Evolutionary conservation across 495 filamentous ascomycete species (phyloP), one percentile per base, ranked within the genome.

Genomic region (Penicillium coprophilum): DNA sequence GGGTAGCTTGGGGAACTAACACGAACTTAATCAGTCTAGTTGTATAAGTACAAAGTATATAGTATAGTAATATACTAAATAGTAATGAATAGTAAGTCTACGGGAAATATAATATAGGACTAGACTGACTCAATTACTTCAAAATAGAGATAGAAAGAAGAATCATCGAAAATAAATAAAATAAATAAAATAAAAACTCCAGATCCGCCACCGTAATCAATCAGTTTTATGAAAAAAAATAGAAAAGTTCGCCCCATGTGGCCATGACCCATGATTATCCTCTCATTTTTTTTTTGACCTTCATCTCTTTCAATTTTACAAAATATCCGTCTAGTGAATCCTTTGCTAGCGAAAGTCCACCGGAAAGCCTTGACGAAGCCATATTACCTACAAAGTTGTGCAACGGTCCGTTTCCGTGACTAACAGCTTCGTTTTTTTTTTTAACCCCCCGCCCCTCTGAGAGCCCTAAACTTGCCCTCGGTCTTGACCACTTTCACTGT

Each of bases 381-480:
- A 46, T 19, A 34, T 53, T 52, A 49, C 57, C 46, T 51, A 45
- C 27, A n/a, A 21, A 27, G 30, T 49, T 50, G 57, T 54, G 47
- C 63, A 58, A 72, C 62, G 69, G 69, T 40, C 56, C 66, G 40
- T 62, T 66, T 78, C 70, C 65, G 71, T 78, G 74, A 78, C 75
- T 78, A 78, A 78, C 71, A 77, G 68, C 66, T 75, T 73, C 56
- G 38, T 61, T 53, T 57, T 53, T 55, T 49, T 43, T 49, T 30
- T 23, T 47, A 24, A 40, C 24, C 55, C 49, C 34, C 46, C 46
- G 44, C 54, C 30, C 40, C 55, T 46, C 39, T 23, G 27, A 9
- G 23, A 59, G 59, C 59, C 59, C 56, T 65, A 63, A 62, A 39
- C 43, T 41, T 44, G 45, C 45, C 45, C 45, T 54, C 50, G 50